Conservation (phyloP, 2,329 filamentous ascomycete species). For the Ramularia collo-cygni region DNA sequence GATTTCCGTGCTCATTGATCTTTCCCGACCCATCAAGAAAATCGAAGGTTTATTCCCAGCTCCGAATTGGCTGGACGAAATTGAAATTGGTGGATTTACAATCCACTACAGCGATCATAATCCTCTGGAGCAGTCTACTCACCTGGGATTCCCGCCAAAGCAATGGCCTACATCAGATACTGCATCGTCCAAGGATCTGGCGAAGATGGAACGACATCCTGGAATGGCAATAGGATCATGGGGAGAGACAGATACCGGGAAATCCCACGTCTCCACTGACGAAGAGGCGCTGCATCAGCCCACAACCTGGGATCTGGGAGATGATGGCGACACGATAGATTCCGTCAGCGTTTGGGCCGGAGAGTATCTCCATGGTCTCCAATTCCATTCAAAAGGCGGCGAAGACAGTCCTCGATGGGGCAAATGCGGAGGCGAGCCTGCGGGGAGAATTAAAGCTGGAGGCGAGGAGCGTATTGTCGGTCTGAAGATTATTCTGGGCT, state of each 20-base stretch:
- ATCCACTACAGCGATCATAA: not conserved
- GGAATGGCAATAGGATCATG: not conserved
- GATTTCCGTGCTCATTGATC: not conserved
- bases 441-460: not conserved
- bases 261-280: no score
- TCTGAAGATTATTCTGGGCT: no score
- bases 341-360: not conserved
- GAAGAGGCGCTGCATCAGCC: no score
- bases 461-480: no score
- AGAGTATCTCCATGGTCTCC: constrained; percentile 1
- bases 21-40: not conserved
- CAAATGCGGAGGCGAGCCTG: not conserved
- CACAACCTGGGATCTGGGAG: no score
- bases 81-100: constrained; percentile 1
- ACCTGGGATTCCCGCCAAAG: no score
- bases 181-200: no score
- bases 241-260: no score
- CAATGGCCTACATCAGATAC: no score
- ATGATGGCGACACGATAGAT: no score
- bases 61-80: constrained; percentile 1
- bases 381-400: constrained; percentile 2
- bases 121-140: not conserved
- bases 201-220: no score
- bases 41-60: constrained; percentile 1
- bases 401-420: constrained; percentile 3